Base-by-base conservation (phyloP, 2,329 filamentous ascomycete species). In the Calonectria pseudoreteaudii region DNA sequence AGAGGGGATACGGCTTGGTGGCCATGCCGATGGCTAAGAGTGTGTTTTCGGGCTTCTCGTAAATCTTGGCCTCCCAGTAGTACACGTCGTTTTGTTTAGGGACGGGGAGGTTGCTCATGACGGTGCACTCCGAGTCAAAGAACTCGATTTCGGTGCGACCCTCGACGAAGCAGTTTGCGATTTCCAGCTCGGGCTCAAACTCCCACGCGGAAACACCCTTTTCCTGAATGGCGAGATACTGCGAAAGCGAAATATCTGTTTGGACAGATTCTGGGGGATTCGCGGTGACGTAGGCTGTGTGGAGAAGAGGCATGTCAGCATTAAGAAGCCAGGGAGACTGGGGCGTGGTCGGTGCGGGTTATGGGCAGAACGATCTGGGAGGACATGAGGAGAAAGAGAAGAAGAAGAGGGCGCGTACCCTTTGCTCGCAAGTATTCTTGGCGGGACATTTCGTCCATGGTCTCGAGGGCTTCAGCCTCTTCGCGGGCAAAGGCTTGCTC, bases 151-250 rank as follows among this genome's bases (percentile, higher is more conserved):
- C 97, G 14, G 97, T 99, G 77, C 97, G 92, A 50, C 88, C 96
- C 86, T 99, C 96, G 76, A 99, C 97, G 83, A 99, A 99, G 85
- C 97, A 99, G 85, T 98, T 98, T 78, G 97, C 97, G 79, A 98
- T 98, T 85, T 99, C 97, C 44, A 98, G 87, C 85, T 99, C 97
- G n/a, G 97, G 97, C 84, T 98, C 97, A 81, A 99, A 99, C 84
- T 99, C 97, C 97, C 97, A 99, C 9, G 97, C 97, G 7, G 97
- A 98, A n/a, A 99, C 96, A 66, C 97, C 97, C 85, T 99, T 99
- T 87, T 99, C 97, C 87, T 99, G 97, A 78, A 99, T 99, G 52
- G 97, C 97, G 73, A 99, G 90, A 84, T 98, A 98, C 84, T 99
- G 97, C 44, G 97, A 98, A 76, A 99, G 87, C 28, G 97, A 98